phyloP scores from a whole-genome alignment of 164 flowering plant species.

The Annona squamosa region DNA sequence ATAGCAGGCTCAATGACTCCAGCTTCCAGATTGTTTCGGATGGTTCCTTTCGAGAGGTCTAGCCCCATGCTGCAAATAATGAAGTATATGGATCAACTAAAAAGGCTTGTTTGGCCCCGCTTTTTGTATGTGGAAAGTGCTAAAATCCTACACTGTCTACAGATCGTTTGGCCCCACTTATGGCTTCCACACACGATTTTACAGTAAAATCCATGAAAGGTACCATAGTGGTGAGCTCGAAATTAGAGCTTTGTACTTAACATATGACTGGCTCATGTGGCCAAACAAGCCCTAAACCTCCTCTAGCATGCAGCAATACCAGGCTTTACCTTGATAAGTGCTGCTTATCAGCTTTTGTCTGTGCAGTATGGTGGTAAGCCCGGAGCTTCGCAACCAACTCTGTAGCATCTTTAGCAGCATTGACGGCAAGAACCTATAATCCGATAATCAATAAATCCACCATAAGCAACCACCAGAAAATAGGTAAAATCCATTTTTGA shows the following conservation, averaged over 20 bases:
- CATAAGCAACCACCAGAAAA: neutral
- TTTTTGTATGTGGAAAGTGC: no score
- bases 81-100: neutral
- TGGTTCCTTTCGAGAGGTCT: conserved; percentile 65
- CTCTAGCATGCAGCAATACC: neutral
- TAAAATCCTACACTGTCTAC: no score
- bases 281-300: neutral
- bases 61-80: conserved; percentile 78
- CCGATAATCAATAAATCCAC: neutral
- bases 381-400: conserved; percentile 90
- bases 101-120: neutral
- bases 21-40: conserved; percentile 89
- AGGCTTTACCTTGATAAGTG: conserved; percentile 70
- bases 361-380: conserved; percentile 92
- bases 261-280: no score
- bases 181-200: no score
- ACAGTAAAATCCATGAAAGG: no score
- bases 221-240: no score
- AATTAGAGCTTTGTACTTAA: no score
- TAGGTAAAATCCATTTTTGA: neutral
- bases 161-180: no score
- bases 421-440: conserved; percentile 86
- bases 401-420: conserved; percentile 99
- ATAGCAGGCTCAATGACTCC: conserved; percentile 98
- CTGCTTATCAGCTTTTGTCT: conserved; percentile 85